phyloP scores from a whole-genome alignment of 306 rosid genomes.

The Phaseolus lunatus region DNA sequence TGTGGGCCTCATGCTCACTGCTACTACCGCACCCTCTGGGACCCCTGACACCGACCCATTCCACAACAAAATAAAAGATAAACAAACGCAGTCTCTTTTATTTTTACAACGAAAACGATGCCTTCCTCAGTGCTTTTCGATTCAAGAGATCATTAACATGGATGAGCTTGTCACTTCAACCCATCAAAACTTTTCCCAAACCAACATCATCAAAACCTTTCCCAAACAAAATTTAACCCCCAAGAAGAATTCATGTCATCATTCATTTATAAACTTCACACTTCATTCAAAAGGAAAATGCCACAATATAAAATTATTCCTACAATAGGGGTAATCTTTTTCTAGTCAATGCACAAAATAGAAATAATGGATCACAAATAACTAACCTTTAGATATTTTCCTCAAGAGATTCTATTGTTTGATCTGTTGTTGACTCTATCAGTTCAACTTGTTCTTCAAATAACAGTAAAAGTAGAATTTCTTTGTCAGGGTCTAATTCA shows the following conservation, averaged over 20 bases:
- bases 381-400: too few species aligned
- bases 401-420: neutral
- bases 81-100: too few species aligned
- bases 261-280: too few species aligned
- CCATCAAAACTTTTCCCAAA: constrained; percentile 4
- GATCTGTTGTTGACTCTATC: too few species aligned
- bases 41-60: neutral
- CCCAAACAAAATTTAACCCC: neutral
- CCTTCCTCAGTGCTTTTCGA: constrained; percentile 18
- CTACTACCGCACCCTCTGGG: constrained; percentile 20
- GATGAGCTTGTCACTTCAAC: constrained; percentile 42
- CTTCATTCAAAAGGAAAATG: too few species aligned
- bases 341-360: neutral
- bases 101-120: too few species aligned
- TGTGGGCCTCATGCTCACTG: constrained; percentile 39
- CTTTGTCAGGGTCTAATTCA: neutral
- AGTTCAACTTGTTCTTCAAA: neutral
- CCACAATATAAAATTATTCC: too few species aligned
- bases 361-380: neutral
- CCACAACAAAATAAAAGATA: neutral
- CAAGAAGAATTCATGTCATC: too few species aligned
- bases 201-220: neutral
- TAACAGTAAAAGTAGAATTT: neutral
- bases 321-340: neutral
- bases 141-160: constrained; percentile 23